phyloP scores from a whole-genome alignment of 306 rosid species.

The Sicyos edulis region DNA sequence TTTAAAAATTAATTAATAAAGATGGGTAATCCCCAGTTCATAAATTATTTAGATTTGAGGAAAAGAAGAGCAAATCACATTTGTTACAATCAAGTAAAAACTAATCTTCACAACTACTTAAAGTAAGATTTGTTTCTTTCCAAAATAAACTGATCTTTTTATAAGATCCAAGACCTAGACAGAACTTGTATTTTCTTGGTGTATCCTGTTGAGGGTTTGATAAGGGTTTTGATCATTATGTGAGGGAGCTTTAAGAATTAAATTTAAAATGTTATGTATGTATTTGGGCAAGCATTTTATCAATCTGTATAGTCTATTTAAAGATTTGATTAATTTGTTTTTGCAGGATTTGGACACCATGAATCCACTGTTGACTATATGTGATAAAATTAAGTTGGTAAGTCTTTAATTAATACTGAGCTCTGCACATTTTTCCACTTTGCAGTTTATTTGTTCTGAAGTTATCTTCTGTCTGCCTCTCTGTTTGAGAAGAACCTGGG shows the following conservation, averaged over 20 bases:
- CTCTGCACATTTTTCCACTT: neutral
- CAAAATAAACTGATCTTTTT: too few relatives aligned
- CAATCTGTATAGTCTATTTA: neutral
- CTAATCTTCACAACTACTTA: neutral
- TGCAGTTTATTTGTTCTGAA: neutral
- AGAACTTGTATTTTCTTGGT: neutral
- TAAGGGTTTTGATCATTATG: too few relatives aligned
- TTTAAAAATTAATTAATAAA: too few relatives aligned
- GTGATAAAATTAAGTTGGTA: slow-evolving; percentile 63
- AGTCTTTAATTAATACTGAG: slow-evolving; percentile 21
- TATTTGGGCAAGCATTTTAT: neutral
- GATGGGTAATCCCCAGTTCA: too few relatives aligned
- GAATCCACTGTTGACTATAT: slow-evolving; percentile 63
- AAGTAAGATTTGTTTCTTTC: too few relatives aligned
- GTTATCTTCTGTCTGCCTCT: neutral
- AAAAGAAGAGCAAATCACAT: neutral
- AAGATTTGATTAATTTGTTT: slow-evolving; percentile 15
- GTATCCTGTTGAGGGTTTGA: neutral
- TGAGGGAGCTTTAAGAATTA: neutral
- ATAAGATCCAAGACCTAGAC: too few relatives aligned
- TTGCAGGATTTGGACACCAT: slow-evolving; percentile 69
- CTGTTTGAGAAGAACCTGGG: neutral
- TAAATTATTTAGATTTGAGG: neutral
- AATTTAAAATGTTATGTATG: neutral
- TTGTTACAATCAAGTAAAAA: neutral